These are phyloP conservation scores for Saitoella complicata DNA, from an alignment of 805 yeast genomes.

Conservation along the genomic window DNA sequence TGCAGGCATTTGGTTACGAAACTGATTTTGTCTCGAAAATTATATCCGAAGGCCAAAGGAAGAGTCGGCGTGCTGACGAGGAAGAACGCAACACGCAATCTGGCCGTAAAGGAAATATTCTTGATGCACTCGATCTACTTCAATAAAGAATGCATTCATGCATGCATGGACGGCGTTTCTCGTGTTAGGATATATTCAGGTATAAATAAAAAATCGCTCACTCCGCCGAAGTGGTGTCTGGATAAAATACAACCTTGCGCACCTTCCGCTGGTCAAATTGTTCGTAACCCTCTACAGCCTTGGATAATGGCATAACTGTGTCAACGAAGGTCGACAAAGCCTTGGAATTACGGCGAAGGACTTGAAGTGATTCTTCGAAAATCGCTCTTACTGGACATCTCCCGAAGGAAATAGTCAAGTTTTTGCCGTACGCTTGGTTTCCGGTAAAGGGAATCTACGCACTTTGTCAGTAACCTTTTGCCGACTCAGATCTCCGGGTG, in stretches of 20 bases:
- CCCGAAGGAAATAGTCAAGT: slow-evolving; percentile 42
- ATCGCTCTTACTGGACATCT: slow-evolving; percentile 46
- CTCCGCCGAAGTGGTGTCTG: too few relatives aligned
- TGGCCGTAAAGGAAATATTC: too few relatives aligned
- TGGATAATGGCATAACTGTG: slow-evolving; percentile 27
- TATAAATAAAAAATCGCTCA: too few relatives aligned
- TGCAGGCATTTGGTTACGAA: too few relatives aligned
- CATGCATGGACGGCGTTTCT: too few relatives aligned
- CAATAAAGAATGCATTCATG: too few relatives aligned
- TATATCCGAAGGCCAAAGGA: too few relatives aligned
- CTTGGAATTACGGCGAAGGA: slow-evolving; percentile 29
- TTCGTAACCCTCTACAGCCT: slow-evolving; percentile 32
- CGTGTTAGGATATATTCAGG: too few relatives aligned
- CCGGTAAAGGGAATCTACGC: slow-evolving; percentile 37
- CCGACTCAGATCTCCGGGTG: neutral
- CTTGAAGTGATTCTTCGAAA: slow-evolving; percentile 34
- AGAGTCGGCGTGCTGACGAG: too few relatives aligned
- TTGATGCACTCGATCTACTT: too few relatives aligned
- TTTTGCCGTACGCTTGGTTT: slow-evolving; percentile 40
- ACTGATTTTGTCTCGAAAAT: too few relatives aligned
- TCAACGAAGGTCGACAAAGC: slow-evolving; percentile 40
- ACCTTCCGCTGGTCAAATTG: slow-evolving; percentile 38
- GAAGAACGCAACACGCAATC: too few relatives aligned
- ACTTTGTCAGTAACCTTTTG: neutral
- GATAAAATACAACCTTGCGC: slow-evolving; percentile 35